These are phyloP conservation scores for Paramecium octaurelia DNA, from an alignment of 73 alveolate genomes.

Conservation along the genomic window DNA sequence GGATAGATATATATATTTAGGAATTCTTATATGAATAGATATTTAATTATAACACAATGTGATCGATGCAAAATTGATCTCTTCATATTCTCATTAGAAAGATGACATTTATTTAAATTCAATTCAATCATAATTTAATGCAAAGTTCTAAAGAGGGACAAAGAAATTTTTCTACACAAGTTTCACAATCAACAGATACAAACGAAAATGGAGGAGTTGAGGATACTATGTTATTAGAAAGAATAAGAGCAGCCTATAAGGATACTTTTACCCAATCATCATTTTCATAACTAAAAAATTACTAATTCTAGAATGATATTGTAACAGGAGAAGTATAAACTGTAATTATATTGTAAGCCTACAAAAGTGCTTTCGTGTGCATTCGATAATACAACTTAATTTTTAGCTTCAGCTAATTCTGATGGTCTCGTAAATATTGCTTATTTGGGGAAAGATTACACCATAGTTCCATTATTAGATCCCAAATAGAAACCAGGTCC, in stretches of 20 bases:
- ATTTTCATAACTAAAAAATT: neutral
- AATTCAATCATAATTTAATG: neutral
- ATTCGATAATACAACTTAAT: neutral
- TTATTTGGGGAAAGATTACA: neutral
- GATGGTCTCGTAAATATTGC: slow-evolving; percentile 14
- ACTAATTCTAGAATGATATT: neutral
- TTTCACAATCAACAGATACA: neutral
- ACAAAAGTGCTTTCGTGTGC: neutral
- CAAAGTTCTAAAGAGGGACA: neutral
- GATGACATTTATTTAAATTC: neutral
- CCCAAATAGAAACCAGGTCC: slow-evolving; percentile 48
- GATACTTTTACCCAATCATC: neutral
- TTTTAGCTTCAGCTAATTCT: slow-evolving; percentile 5
- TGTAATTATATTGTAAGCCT: neutral
- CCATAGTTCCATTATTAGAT: neutral
- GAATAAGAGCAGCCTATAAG: neutral
- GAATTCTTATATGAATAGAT: neutral
- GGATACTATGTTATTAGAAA: neutral
- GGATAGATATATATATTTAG: neutral
- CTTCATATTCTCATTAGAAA: neutral
- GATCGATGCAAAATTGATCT: neutral
- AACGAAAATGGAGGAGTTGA: neutral
- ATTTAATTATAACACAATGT: neutral
- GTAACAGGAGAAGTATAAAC: slow-evolving; percentile 1
- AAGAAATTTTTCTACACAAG: neutral